phyloP scores from a whole-genome alignment of 2,329 filamentous ascomycete genomes.

The Penicillium oxalicum region DNA sequence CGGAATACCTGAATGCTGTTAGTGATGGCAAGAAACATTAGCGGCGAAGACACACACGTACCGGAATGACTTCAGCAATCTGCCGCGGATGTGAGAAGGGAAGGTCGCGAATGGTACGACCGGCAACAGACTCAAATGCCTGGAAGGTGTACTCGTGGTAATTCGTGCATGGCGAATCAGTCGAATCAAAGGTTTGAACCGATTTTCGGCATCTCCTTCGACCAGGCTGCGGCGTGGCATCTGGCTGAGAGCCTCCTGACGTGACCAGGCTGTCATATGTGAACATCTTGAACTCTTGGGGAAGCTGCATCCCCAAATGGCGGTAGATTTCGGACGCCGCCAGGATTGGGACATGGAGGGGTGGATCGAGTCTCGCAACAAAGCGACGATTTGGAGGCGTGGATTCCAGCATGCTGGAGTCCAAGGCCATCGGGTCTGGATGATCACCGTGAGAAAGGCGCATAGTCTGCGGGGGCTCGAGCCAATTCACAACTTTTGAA shows the following conservation, averaged over 20 bases:
- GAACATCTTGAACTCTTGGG: slow-evolving; percentile 35
- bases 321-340: slow-evolving; percentile 39
- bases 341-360: slow-evolving; percentile 39
- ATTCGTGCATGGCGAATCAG: slow-evolving; percentile 25
- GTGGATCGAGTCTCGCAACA: slow-evolving; percentile 38
- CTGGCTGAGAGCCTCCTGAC: slow-evolving; percentile 25
- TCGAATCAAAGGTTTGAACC: slow-evolving; percentile 28
- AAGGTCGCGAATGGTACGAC: slow-evolving; percentile 37
- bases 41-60: slow-evolving; percentile 17
- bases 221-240: slow-evolving; percentile 21
- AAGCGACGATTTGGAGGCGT: slow-evolving; percentile 41
- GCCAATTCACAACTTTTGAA: slow-evolving; percentile 32
- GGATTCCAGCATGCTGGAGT: slow-evolving; percentile 33
- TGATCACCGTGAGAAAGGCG: slow-evolving; percentile 28
- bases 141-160: slow-evolving; percentile 42
- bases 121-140: slow-evolving; percentile 36
- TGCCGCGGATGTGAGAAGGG: slow-evolving; percentile 44
- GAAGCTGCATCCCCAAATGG: slow-evolving; percentile 35
- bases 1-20: slow-evolving; percentile 31
- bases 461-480: slow-evolving; percentile 35
- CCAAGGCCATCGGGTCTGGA: slow-evolving; percentile 33
- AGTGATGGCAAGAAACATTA: slow-evolving; percentile 2
- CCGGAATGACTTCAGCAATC: slow-evolving; percentile 39
- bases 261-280: slow-evolving; percentile 37
- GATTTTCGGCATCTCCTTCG: slow-evolving; percentile 30